phyloP scores from a whole-genome alignment of 345 rosid species.

The Syzygium aromaticum region DNA sequence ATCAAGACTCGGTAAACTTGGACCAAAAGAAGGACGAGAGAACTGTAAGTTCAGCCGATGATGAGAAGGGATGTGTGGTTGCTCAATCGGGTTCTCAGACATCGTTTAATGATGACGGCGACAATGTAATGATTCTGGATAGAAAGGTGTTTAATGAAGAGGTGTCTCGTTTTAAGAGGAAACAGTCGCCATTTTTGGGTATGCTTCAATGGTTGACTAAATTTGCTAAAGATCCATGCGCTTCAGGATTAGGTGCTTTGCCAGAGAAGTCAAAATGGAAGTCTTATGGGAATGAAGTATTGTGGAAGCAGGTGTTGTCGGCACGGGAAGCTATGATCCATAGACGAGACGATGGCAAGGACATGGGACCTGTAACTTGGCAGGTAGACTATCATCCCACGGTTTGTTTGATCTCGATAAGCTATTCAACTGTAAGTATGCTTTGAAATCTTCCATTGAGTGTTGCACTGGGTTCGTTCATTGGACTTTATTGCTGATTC shows the following conservation, averaged over 20 bases:
- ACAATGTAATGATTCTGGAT: not conserved
- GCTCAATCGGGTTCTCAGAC: constrained; percentile 4
- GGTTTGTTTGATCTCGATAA: not conserved
- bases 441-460: not conserved
- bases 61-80: constrained; percentile 4
- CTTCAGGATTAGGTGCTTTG: constrained; percentile 27
- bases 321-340: constrained; percentile 38
- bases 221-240: constrained; percentile 61
- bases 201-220: constrained; percentile 53
- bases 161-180: constrained; percentile 31
- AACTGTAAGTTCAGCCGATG: constrained; percentile 1
- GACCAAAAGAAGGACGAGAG: constrained; percentile 7
- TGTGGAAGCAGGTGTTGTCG: constrained; percentile 70
- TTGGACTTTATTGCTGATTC: too few relatives aligned
- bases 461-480: not conserved
- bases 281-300: constrained; percentile 39
- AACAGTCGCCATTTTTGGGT: constrained; percentile 28
- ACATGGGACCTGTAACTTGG: constrained; percentile 22
- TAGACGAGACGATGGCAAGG: constrained; percentile 24
- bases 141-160: constrained; percentile 1
- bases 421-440: too few relatives aligned
- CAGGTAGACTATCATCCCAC: constrained; percentile 38
- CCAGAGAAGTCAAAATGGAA: constrained; percentile 75
- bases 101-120: not conserved
- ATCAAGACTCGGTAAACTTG: not conserved